phyloP scores from a whole-genome alignment of 257 asterid species.

The Fraxinus cuspidata region DNA sequence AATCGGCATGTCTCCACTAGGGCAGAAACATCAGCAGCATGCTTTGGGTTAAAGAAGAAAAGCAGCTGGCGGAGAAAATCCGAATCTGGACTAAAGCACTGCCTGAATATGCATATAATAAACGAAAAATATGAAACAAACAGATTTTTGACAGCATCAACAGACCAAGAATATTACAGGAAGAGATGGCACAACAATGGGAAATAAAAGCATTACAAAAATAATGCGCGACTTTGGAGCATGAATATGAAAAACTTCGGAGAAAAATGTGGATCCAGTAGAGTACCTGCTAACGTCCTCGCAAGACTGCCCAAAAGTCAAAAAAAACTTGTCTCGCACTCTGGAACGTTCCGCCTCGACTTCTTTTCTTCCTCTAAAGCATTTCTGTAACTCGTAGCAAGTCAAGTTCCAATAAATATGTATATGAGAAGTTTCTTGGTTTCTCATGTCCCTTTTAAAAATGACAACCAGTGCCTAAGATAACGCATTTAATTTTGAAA shows the following conservation, averaged over 20 bases:
- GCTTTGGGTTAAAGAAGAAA: conserved; percentile 85
- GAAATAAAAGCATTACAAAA: conserved; percentile 8
- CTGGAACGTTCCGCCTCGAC: conserved; percentile 73
- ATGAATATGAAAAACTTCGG: conserved; percentile 13
- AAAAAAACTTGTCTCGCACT: conserved; percentile 73
- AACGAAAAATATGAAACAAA: conserved; percentile 24
- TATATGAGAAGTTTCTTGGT: background rate
- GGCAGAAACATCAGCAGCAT: conserved; percentile 67
- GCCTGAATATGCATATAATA: conserved; percentile 54
- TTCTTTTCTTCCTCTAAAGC: conserved; percentile 87
- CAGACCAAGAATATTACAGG: conserved; percentile 16
- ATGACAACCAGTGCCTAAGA: conserved; percentile 9
- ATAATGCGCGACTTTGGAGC: conserved; percentile 17
- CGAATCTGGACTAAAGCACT: conserved; percentile 80
- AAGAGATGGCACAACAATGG: conserved; percentile 12
- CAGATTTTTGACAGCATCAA: conserved; percentile 11
- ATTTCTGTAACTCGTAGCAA: conserved; percentile 64
- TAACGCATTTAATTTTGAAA: conserved; percentile 7
- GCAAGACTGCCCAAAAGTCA: conserved; percentile 63
- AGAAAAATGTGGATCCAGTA: conserved; percentile 21
- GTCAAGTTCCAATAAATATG: conserved; percentile 37
- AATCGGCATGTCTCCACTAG: conserved; percentile 79
- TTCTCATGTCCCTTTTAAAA: conserved; percentile 17
- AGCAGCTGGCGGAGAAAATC: conserved; percentile 73
- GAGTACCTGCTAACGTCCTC: conserved; percentile 72